Conservation (phyloP, 2,329 filamentous ascomycete species). For the Grosmannia clavigera region DNA sequence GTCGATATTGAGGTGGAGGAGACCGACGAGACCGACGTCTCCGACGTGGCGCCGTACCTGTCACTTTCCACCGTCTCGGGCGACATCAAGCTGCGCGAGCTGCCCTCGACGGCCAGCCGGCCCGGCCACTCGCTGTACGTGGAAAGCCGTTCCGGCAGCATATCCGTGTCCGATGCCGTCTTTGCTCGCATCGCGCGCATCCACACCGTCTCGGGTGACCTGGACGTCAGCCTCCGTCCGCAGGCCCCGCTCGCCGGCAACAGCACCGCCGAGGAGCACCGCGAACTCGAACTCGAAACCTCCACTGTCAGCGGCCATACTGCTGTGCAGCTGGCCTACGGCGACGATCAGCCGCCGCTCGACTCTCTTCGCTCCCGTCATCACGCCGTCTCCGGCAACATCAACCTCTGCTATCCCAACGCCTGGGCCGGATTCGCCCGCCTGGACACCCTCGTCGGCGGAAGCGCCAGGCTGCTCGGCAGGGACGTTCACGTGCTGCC, state of each 20-base stretch:
- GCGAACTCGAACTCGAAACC: conserved; percentile 22
- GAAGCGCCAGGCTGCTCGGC: conserved; percentile 26
- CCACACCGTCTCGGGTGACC: conserved; percentile 27
- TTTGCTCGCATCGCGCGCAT: conserved; percentile 25
- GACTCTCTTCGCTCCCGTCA: conserved; percentile 28
- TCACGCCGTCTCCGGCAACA: conserved; percentile 29
- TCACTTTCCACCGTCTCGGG: conserved; percentile 32
- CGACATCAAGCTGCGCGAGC: conserved; percentile 20
- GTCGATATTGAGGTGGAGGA: conserved; percentile 20
- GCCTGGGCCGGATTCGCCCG: conserved; percentile 36
- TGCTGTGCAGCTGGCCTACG: conserved; percentile 27
- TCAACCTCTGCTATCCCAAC: conserved; percentile 31
- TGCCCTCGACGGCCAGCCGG: conserved; percentile 14
- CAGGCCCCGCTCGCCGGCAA: conserved; percentile 21
- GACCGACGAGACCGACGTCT: not conserved
- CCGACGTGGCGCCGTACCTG: conserved; percentile 21
- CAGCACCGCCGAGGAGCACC: not conserved
- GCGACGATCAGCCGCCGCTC: conserved; percentile 18
- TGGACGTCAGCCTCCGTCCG: conserved; percentile 29
- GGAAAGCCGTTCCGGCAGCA: conserved; percentile 29
- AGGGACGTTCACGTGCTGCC: conserved; percentile 28
- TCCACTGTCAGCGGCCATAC: conserved; percentile 31
- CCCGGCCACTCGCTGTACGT: conserved; percentile 36
- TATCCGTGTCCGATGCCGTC: conserved; percentile 26
- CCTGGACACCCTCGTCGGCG: conserved; percentile 25